phyloP scores from a whole-genome alignment of 257 asterid genomes.

The Anisodus acutangulus region DNA sequence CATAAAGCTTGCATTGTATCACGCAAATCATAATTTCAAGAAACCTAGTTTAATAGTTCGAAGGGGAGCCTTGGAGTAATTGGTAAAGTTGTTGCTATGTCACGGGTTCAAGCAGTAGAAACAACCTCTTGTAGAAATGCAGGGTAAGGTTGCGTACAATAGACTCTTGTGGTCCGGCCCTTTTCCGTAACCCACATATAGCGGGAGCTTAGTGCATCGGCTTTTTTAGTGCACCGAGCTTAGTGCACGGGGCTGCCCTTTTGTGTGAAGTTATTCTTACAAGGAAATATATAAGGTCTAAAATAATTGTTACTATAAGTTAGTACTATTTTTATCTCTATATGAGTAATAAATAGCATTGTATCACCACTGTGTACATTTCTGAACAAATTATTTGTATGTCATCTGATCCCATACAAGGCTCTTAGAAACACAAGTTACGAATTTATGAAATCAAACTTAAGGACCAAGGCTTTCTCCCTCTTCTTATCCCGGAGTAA shows the following conservation, averaged over 20 bases:
- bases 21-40: slow-evolving; percentile 4
- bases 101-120: too few species aligned
- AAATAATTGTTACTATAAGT: background rate
- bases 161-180: too few species aligned
- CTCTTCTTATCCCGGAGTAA: slow-evolving; percentile 1
- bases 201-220: too few species aligned
- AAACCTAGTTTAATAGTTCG: background rate
- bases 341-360: background rate
- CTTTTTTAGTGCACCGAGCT: too few species aligned
- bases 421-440: slow-evolving; percentile 6
- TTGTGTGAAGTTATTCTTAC: slow-evolving; percentile 14
- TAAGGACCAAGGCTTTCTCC: background rate
- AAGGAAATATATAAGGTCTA: background rate
- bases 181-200: too few species aligned
- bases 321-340: background rate
- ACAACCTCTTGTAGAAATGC: too few species aligned
- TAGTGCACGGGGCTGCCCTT: too few species aligned
- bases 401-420: background rate
- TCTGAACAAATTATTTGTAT: background rate
- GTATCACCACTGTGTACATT: background rate
- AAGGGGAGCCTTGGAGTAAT: too few species aligned
- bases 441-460: background rate
- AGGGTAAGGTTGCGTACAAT: too few species aligned
- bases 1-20: background rate
- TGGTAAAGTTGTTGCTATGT: too few species aligned